A percentile compares a stretch with the other conserved stretches of the same genome.
These are phyloP conservation scores for Suhomyces panamericanus DNA, from an alignment of 1,139 yeast genomes.

Conservation along the genomic window DNA sequence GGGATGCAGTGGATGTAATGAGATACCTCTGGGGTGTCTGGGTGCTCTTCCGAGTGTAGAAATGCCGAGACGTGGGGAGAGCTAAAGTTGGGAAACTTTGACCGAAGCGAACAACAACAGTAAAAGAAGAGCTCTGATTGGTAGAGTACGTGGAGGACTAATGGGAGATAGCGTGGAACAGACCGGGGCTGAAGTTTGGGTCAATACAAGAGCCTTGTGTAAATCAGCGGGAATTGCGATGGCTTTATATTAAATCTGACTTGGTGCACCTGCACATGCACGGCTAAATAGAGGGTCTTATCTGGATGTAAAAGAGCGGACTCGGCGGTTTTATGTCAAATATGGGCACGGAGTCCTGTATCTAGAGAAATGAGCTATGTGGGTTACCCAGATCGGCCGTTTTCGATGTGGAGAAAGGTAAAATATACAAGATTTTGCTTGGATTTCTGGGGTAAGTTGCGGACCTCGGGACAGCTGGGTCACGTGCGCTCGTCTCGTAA, in stretches of 20 bases:
- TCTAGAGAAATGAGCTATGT: too few species aligned
- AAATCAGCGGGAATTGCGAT: not conserved
- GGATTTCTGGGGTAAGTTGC: slow-evolving; percentile 7
- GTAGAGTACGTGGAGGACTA: too few species aligned
- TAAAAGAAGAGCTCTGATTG: too few species aligned
- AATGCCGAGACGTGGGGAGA: too few species aligned
- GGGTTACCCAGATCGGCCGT: not conserved
- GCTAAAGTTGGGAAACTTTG: too few species aligned
- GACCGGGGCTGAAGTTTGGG: too few species aligned
- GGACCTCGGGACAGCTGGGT: slow-evolving; percentile 1
- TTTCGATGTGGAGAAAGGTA: not conserved
- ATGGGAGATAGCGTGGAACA: too few species aligned
- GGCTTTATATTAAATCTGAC: not conserved
- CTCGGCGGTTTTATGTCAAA: not conserved
- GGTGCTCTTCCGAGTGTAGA: too few species aligned
- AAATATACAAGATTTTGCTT: not conserved
- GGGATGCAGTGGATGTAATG: too few species aligned
- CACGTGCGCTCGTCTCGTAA: not conserved
- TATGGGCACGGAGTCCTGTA: too few species aligned
- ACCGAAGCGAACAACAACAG: too few species aligned
- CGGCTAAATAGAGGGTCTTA: not conserved
- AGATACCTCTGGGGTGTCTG: too few species aligned
- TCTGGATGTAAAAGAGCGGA: not conserved
- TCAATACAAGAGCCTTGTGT: not conserved
- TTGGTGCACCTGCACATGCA: not conserved